These are phyloP conservation scores for Wallacemonas rigidus DNA, from an alignment of 208 protist genomes.

Conservation along the genomic window DNA sequence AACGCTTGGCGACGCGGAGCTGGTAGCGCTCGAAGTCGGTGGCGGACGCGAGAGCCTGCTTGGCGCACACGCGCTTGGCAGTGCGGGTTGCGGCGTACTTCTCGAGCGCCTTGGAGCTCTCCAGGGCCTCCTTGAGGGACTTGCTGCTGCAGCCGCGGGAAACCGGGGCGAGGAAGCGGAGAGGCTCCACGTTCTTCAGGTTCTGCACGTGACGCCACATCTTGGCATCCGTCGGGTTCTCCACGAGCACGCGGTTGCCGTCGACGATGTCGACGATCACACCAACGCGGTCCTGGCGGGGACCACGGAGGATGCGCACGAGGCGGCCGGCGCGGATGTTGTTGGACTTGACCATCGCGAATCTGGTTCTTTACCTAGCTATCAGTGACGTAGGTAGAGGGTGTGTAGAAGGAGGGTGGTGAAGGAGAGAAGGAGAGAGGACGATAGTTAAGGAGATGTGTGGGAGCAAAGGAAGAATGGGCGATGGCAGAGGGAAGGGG, in stretches of 20 bases:
- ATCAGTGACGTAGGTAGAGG: background rate
- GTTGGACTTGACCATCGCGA: slow-evolving; percentile 61
- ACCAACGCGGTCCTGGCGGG: slow-evolving; percentile 65
- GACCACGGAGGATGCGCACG: slow-evolving; percentile 62
- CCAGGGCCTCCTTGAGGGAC: slow-evolving; percentile 75
- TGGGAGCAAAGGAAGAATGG: no score
- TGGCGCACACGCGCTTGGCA: slow-evolving; percentile 73
- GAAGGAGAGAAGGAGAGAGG: slow-evolving; percentile 2
- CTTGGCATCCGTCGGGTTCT: slow-evolving; percentile 89
- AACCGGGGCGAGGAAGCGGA: slow-evolving; percentile 68
- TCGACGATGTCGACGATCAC: slow-evolving; percentile 90
- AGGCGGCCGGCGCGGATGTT: slow-evolving; percentile 60
- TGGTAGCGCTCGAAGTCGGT: slow-evolving; percentile 94
- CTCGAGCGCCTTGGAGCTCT: slow-evolving; percentile 72
- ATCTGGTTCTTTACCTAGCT: slow-evolving; percentile 22
- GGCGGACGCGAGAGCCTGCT: slow-evolving; percentile 79
- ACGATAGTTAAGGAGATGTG: background rate
- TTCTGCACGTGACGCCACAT: slow-evolving; percentile 92
- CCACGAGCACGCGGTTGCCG: slow-evolving; percentile 88
- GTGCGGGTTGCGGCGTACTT: slow-evolving; percentile 87
- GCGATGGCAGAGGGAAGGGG: no score
- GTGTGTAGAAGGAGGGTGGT: background rate
- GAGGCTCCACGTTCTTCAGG: slow-evolving; percentile 87
- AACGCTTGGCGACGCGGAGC: slow-evolving; percentile 89
- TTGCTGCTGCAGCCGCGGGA: slow-evolving; percentile 76